These are phyloP conservation scores for Gaeumannomyces sp. DNA, from an alignment of 2,329 filamentous ascomycete genomes.

Conservation along the genomic window DNA sequence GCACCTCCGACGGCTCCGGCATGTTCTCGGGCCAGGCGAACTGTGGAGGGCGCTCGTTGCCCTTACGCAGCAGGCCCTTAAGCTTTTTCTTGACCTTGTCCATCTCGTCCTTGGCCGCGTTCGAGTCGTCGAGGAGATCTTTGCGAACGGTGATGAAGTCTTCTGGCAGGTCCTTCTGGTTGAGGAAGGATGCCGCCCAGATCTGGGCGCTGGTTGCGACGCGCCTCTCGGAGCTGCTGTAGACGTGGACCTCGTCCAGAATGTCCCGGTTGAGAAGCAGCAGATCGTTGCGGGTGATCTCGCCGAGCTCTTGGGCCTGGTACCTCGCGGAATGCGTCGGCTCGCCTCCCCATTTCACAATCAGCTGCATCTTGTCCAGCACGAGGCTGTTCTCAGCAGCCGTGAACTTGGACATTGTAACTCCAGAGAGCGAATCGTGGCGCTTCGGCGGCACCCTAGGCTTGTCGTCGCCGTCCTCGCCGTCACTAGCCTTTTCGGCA, in stretches of 20 bases:
- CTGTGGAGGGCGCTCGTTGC: conserved; percentile 87
- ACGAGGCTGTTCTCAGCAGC: conserved; percentile 89
- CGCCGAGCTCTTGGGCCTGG: conserved; percentile 88
- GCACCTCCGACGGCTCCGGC: conserved; percentile 88
- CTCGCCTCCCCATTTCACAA: conserved; percentile 98
- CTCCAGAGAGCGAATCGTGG: conserved; percentile 80
- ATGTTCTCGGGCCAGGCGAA: conserved; percentile 98
- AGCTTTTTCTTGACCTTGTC: conserved; percentile 99
- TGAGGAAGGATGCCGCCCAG: conserved; percentile 83
- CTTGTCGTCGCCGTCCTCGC: conserved; percentile 16
- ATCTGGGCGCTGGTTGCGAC: conserved; percentile 97
- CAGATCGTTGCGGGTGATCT: conserved; percentile 93
- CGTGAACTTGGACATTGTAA: conserved; percentile 89
- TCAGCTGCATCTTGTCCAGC: conserved; percentile 91
- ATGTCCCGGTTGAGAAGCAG: conserved; percentile 88
- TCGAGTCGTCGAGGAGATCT: conserved; percentile 92
- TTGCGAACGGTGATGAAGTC: conserved; percentile 90
- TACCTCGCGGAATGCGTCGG: conserved; percentile 96
- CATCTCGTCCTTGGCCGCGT: conserved; percentile 98
- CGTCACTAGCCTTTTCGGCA: conserved; percentile 13
- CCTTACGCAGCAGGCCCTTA: conserved; percentile 83
- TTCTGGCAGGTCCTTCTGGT: conserved; percentile 75
- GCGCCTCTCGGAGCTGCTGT: conserved; percentile 89
- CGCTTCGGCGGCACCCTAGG: conserved; percentile 49
- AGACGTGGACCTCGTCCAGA: conserved; percentile 87